Conservation (phyloP, 1,284 basidiomycete genomes). For the Austroboletus novae-zelandiae region DNA sequence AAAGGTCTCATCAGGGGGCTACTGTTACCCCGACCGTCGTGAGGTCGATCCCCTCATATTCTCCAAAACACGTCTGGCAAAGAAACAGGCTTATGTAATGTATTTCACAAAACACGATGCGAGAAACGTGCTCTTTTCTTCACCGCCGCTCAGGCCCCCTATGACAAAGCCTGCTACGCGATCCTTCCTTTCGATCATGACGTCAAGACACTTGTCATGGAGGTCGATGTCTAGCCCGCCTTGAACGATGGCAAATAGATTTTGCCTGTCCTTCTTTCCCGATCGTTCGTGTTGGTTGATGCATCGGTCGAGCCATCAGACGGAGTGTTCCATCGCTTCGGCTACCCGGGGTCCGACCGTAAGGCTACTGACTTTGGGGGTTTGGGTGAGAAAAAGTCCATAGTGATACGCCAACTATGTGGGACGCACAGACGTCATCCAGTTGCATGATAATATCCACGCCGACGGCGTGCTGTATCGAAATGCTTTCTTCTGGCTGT, state of each 20-base stretch:
- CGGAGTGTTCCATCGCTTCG: conserved; percentile 80
- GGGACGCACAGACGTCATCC: conserved; percentile 76
- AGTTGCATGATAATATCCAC: conserved; percentile 91
- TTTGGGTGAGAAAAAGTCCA: conserved; percentile 1
- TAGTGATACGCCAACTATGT: not conserved
- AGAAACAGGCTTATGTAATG: conserved; percentile 3
- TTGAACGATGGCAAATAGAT: conserved; percentile 86
- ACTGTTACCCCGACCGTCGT: too few species aligned
- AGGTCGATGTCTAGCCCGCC: conserved; percentile 71
- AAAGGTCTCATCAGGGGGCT: too few species aligned
- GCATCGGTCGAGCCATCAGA: conserved; percentile 84
- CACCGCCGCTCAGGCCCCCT: conserved; percentile 80
- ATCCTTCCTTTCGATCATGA: conserved; percentile 74
- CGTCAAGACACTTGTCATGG: conserved; percentile 71
- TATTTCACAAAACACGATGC: conserved; percentile 1
- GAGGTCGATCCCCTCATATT: conserved; percentile 50
- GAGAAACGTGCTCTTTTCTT: conserved; percentile 71
- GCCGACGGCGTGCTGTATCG: conserved; percentile 83
- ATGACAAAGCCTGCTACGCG: conserved; percentile 80
- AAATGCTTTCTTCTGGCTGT: conserved; percentile 83
- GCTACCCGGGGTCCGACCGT: conserved; percentile 73
- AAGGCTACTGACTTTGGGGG: conserved; percentile 63
- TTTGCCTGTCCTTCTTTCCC: conserved; percentile 62
- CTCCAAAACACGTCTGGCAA: conserved; percentile 75
- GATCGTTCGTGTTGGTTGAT: conserved; percentile 69